Percentiles rank a stretch among this genome's conserved stretches.
These are phyloP conservation scores for Teunomyces gatunensis DNA, from an alignment of 805 yeast genomes.

Conservation along the genomic window DNA sequence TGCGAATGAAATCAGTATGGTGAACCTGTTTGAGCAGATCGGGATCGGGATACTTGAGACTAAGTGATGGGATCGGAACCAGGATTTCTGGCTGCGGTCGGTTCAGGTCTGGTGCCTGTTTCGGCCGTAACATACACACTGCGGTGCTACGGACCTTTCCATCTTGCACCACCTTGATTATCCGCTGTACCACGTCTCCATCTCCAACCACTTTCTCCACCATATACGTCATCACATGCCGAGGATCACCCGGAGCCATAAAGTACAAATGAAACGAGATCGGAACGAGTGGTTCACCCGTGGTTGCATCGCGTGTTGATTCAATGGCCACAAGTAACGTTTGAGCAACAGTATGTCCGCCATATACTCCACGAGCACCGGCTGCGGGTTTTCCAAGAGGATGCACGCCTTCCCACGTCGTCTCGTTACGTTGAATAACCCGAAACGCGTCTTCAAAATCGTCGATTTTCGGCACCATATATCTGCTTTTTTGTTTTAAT, in stretches of 20 bases:
- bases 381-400: conserved; percentile 34
- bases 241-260: conserved; percentile 50
- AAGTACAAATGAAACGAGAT: conserved; percentile 64
- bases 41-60: conserved; percentile 26
- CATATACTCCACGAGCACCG: conserved; percentile 66
- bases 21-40: conserved; percentile 20
- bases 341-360: conserved; percentile 69
- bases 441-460: conserved; percentile 35
- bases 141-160: conserved; percentile 52
- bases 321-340: conserved; percentile 58
- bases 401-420: conserved; percentile 28
- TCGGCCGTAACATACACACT: conserved; percentile 39
- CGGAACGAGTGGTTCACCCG: conserved; percentile 39
- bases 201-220: conserved; percentile 55
- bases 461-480: background rate
- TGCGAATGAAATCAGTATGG: conserved; percentile 38
- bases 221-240: conserved; percentile 47
- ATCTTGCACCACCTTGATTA: conserved; percentile 55
- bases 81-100: background rate
- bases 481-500: too few relatives aligned
- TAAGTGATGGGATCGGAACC: background rate
- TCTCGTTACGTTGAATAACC: conserved; percentile 22
- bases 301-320: conserved; percentile 27
- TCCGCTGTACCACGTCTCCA: conserved; percentile 49
- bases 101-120: background rate